phyloP scores from a whole-genome alignment of 495 filamentous ascomycete genomes.

The Saxophila tyrrhenica region DNA sequence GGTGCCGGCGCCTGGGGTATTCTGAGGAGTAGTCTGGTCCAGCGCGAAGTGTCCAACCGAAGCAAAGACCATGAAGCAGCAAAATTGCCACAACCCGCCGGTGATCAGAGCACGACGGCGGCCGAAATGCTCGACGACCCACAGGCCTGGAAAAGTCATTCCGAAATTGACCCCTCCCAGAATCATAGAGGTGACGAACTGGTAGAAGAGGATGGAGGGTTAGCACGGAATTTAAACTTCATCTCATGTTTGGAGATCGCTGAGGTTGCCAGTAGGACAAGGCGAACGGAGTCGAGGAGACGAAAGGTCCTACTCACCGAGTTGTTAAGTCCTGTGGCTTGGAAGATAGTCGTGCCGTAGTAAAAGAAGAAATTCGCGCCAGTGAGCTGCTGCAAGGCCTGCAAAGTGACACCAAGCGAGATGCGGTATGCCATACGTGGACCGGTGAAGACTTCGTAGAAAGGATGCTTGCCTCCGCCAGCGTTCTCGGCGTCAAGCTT shows the following conservation, averaged over 20 bases:
- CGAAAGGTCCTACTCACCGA: neutral
- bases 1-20: slow-evolving; percentile 47
- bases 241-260: no score
- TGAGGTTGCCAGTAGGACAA: no score
- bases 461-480: slow-evolving; percentile 28
- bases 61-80: slow-evolving; percentile 32
- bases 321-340: neutral
- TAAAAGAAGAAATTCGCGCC: slow-evolving; percentile 50
- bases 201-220: no score
- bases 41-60: slow-evolving; percentile 29
- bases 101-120: slow-evolving; percentile 26
- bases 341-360: slow-evolving; percentile 30
- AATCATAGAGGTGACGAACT: slow-evolving; percentile 21
- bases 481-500: slow-evolving; percentile 35
- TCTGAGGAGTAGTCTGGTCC: slow-evolving; percentile 29
- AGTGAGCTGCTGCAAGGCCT: slow-evolving; percentile 57
- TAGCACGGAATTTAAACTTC: no score
- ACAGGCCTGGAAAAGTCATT: slow-evolving; percentile 28
- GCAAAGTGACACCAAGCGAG: slow-evolving; percentile 55
- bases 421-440: slow-evolving; percentile 66
- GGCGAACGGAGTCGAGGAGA: no score
- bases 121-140: slow-evolving; percentile 30
- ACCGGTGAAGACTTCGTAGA: slow-evolving; percentile 19
- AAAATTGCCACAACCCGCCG: slow-evolving; percentile 30
- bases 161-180: slow-evolving; percentile 30